phyloP scores from a whole-genome alignment of 495 filamentous ascomycete species.

The Aspergillus heteromorphus region DNA sequence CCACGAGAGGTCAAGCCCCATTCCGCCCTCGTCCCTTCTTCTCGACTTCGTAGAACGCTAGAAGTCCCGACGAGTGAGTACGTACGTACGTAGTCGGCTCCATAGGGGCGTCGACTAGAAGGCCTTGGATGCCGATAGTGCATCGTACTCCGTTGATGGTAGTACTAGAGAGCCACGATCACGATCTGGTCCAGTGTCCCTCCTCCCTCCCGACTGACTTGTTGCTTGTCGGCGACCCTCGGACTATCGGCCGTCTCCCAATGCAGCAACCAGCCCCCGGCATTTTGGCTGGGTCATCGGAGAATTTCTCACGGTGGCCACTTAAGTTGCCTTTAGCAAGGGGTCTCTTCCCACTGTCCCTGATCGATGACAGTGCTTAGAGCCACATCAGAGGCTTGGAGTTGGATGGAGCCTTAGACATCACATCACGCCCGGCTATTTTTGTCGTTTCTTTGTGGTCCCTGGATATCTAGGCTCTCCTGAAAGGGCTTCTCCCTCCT shows the following conservation, averaged over 20 bases:
- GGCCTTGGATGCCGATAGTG: not conserved
- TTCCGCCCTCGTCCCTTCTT: not conserved
- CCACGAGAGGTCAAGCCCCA: not conserved
- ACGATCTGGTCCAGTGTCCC: not conserved
- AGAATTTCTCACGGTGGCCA: not conserved
- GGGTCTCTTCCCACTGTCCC: not conserved
- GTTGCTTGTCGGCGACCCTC: not conserved
- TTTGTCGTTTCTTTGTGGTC: not conserved
- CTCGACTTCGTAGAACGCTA: not conserved
- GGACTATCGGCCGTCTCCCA: slow-evolving; percentile 1
- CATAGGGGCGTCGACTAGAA: not conserved
- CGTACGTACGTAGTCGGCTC: not conserved
- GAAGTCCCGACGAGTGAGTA: not conserved
- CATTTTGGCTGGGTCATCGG: slow-evolving; percentile 1
- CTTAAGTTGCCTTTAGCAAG: not conserved
- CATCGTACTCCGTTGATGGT: too few relatives aligned
- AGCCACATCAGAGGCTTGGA: too few relatives aligned
- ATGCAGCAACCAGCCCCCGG: slow-evolving; percentile 8
- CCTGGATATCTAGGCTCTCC: not conserved
- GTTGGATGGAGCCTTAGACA: too few relatives aligned
- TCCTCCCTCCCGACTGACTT: too few relatives aligned
- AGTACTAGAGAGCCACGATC: too few relatives aligned
- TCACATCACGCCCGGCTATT: not conserved
- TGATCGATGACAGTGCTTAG: not conserved
- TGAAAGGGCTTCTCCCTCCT: too few relatives aligned